Evolutionary conservation across 768 basidiomycete genomes (phyloP).

Genomic region (Epithele typhae): DNA sequence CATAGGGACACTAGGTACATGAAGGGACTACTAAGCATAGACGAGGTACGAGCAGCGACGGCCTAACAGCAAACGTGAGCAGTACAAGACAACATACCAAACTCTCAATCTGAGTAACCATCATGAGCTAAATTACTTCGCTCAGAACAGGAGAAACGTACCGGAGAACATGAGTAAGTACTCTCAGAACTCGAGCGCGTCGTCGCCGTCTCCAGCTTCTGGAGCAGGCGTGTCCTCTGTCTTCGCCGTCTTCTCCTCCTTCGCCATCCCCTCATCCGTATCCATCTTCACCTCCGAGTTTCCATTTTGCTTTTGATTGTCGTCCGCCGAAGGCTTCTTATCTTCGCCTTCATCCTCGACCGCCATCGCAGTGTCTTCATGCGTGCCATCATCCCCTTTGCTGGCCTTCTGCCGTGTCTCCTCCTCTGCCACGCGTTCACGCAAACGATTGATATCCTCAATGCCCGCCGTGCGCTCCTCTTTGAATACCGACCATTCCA

Average conservation of each 20-base stretch:
- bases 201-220: slow-evolving; percentile 70
- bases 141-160: too few relatives aligned
- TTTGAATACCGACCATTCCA: slow-evolving; percentile 64
- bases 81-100: too few relatives aligned
- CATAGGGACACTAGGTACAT: too few relatives aligned
- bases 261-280: slow-evolving; percentile 20
- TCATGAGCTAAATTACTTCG: too few relatives aligned
- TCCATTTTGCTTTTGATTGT: too few relatives aligned
- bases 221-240: slow-evolving; percentile 33
- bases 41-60: too few relatives aligned
- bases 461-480: slow-evolving; percentile 56
- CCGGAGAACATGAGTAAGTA: neutral
- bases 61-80: too few relatives aligned
- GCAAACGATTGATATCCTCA: slow-evolving; percentile 56
- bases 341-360: slow-evolving; percentile 15
- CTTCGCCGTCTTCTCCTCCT: slow-evolving; percentile 16
- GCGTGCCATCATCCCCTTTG: slow-evolving; percentile 32
- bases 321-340: slow-evolving; percentile 1
- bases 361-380: slow-evolving; percentile 22
- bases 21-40: too few relatives aligned
- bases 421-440: slow-evolving; percentile 63
- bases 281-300: slow-evolving; percentile 33
- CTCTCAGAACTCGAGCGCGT: slow-evolving; percentile 70
- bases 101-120: too few relatives aligned
- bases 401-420: slow-evolving; percentile 44